Percentiles rank a stretch among this genome's conserved stretches.
Conservation (phyloP, 352 stramenopile species). For the Nothophytophthora sp. region DNA sequence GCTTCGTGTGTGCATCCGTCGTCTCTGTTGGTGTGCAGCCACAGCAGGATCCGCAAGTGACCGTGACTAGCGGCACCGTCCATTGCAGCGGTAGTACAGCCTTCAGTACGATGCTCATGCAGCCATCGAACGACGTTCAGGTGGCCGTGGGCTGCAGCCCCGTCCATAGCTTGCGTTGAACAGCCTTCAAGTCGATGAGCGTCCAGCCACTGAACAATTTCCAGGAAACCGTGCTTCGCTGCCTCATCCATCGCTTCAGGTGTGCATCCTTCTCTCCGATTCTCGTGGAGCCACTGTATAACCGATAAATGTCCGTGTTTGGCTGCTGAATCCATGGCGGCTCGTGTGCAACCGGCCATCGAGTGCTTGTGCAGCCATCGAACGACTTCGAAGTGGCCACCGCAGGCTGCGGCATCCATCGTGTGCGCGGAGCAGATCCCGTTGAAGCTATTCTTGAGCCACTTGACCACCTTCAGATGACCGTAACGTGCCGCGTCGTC, state of each 20-base stretch:
- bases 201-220: slow-evolving; percentile 23
- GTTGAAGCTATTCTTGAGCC: slow-evolving; percentile 6
- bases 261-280: not conserved
- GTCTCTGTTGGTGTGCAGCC: slow-evolving; percentile 9
- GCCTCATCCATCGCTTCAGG: slow-evolving; percentile 5
- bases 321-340: slow-evolving; percentile 10
- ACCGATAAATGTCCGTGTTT: not conserved
- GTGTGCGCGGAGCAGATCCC: not conserved
- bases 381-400: slow-evolving; percentile 9
- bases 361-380: slow-evolving; percentile 10
- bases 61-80: not conserved
- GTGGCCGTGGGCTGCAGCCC: slow-evolving; percentile 3
- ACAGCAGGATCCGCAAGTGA: slow-evolving; percentile 14
- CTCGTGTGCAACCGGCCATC: slow-evolving; percentile 1
- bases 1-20: slow-evolving; percentile 17
- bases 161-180: slow-evolving; percentile 4
- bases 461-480: slow-evolving; percentile 11
- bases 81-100: slow-evolving; percentile 4
- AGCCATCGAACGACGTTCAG: not conserved
- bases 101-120: slow-evolving; percentile 1
- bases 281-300: slow-evolving; percentile 5
- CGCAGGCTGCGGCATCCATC: slow-evolving; percentile 3
- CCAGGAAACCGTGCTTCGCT: slow-evolving; percentile 4
- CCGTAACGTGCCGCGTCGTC: slow-evolving; percentile 6
- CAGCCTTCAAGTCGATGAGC: slow-evolving; percentile 10